Conservation (phyloP, 2,329 filamentous ascomycete genomes). For the Epichloe brachyelytri region DNA sequence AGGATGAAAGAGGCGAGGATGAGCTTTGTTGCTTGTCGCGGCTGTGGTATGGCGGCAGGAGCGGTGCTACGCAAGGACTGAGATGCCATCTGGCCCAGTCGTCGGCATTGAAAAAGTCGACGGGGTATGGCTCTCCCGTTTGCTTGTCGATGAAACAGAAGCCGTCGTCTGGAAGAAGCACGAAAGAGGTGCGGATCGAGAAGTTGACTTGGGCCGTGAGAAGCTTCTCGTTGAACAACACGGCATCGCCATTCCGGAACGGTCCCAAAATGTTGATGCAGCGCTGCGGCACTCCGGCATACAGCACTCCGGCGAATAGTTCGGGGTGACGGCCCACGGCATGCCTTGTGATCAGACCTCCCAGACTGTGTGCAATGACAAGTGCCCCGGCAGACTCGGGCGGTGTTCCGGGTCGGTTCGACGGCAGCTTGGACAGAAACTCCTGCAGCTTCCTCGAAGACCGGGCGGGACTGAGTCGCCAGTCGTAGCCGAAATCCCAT, state of each 20-base stretch:
- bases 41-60: constrained; percentile 43
- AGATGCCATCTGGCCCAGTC: constrained; percentile 69
- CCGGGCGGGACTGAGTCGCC: constrained; percentile 72
- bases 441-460: constrained; percentile 58
- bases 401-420: constrained; percentile 48
- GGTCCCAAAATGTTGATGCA: constrained; percentile 89
- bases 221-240: constrained; percentile 77
- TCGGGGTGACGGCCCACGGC: constrained; percentile 77
- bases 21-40: constrained; percentile 17
- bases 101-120: constrained; percentile 72
- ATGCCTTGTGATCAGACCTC: constrained; percentile 77
- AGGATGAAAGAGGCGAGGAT: constrained; percentile 32
- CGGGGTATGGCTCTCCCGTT: constrained; percentile 65
- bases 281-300: constrained; percentile 70
- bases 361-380: constrained; percentile 77
- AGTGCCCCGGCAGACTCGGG: constrained; percentile 52
- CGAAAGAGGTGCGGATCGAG: constrained; percentile 73
- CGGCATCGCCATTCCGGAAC: constrained; percentile 81
- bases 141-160: constrained; percentile 76
- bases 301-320: constrained; percentile 75
- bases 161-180: constrained; percentile 74
- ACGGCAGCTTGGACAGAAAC: constrained; percentile 63
- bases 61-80: constrained; percentile 62
- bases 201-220: constrained; percentile 91
- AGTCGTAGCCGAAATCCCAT: constrained; percentile 91